Evolutionary conservation across 2,329 filamentous ascomycete genomes (phyloP).

Genomic region (Exserohilum rostratum): DNA sequence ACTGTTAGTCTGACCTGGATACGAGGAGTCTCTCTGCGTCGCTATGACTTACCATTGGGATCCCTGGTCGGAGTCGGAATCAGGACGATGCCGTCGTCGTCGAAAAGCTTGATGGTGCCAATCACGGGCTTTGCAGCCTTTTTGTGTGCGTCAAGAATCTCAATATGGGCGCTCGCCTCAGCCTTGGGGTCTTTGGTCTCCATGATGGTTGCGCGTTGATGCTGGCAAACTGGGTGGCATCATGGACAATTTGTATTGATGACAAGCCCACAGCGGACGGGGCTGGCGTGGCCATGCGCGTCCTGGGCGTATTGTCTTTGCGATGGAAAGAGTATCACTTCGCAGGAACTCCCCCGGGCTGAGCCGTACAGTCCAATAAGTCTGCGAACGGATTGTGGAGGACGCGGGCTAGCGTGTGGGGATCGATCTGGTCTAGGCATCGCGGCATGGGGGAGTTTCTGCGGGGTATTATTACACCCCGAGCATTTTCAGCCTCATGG

Average conservation of each 20-base stretch:
- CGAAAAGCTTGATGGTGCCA: conserved; percentile 15
- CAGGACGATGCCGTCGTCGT: conserved; percentile 18
- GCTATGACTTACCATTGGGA: conserved; percentile 12
- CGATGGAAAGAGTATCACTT: background rate
- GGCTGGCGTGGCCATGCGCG: background rate
- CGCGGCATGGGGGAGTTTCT: background rate
- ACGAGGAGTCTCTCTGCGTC: background rate
- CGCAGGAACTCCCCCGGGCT: conserved; percentile 13
- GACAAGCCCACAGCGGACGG: background rate
- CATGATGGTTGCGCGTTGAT: conserved; percentile 1
- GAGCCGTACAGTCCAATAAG: conserved; percentile 15
- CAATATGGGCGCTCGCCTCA: conserved; percentile 9
- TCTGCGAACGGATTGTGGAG: conserved; percentile 17
- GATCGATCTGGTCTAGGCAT: conserved; percentile 2
- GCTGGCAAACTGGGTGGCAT: background rate
- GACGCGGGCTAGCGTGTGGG: conserved; percentile 12
- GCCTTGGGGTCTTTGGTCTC: conserved; percentile 7
- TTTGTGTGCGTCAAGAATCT: conserved; percentile 15
- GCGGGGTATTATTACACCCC: conserved; percentile 2
- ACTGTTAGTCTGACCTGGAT: background rate
- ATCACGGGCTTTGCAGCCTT: conserved; percentile 20
- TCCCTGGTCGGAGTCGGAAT: conserved; percentile 18
- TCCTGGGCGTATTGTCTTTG: background rate
- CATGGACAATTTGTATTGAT: background rate
- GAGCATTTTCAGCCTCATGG: conserved; percentile 11